Evolutionary conservation across 129 eudicot genomes (phyloP), one percentile per base, ranked within the genome.

Genomic region (Logfia minima): DNA sequence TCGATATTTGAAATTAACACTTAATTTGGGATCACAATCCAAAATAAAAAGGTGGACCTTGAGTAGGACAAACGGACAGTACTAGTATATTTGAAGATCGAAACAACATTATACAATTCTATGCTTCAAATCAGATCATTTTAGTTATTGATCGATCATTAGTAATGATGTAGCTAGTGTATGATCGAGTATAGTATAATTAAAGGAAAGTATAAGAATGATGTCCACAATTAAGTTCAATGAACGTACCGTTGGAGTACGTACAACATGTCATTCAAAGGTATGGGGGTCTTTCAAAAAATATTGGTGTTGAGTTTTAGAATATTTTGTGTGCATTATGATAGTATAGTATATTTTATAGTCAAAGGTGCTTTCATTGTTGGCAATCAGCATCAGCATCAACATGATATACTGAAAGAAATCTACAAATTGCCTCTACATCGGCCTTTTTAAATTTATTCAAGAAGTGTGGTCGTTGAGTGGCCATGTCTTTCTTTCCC

Each of bases 401-500:
- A 26, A 26, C 29, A 26, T 26, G 29, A 26, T 1, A 26, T 5
- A 6, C 4, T 9, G 48, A 10, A 41, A 41, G 48, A 41, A 41
- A 41, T 9, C 10, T 41, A 10, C 14, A 41, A 65, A 23, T 68
- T 69, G 74, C 51, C 17, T 53, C 16, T 55, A 28, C 65, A 66
- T 35, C 58, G 13, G n/a, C 35, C 45, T 58, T 56, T 37, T 37
- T 31, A 31, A 37, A 37, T 45, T 56, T 68, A 56, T 77, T 70
- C 76, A 69, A 51, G 21, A 72, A 72, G 63, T 74, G 82, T 78
- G 75, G 81, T 45, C 35, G 76, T 59, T 70, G 31, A 39, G 71
- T 78, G 76, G 76, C 76, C 74, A 43, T 69, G 75, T 39, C 45
- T 39, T 39, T 78, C 76, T 70, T 70, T 59, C 71, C 76, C 76